Conservation (phyloP, 768 basidiomycete species). For the Grammothele lineata region DNA sequence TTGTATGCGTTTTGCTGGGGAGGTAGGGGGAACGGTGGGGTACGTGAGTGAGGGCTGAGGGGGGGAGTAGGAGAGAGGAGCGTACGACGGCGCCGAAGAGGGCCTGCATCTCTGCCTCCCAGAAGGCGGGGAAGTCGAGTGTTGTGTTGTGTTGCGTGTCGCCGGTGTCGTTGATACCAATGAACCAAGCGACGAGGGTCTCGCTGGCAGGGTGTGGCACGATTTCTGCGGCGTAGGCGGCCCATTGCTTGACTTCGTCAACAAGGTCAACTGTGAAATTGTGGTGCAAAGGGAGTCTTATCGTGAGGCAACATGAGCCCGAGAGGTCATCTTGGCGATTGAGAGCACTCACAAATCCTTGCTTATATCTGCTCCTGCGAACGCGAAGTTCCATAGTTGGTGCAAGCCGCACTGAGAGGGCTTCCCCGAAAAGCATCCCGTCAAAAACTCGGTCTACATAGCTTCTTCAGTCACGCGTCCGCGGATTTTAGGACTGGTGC, state of each 20-base stretch:
- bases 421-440: conserved; percentile 43
- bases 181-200: conserved; percentile 53
- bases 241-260: conserved; percentile 49
- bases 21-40: no score
- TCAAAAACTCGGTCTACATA: conserved; percentile 50
- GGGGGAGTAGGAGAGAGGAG: conserved; percentile 1
- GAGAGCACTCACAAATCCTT: conserved; percentile 7
- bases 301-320: neutral
- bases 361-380: conserved; percentile 36
- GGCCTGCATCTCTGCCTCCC: conserved; percentile 44
- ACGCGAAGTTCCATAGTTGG: conserved; percentile 55
- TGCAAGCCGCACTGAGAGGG: conserved; percentile 37
- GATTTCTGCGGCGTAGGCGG: conserved; percentile 37
- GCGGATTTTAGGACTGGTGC: neutral
- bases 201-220: conserved; percentile 39
- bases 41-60: conserved; percentile 8
- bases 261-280: conserved; percentile 44
- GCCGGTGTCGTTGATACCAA: conserved; percentile 56
- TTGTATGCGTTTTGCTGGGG: conserved; percentile 37
- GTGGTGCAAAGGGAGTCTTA: conserved; percentile 44
- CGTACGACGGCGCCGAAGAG: conserved; percentile 49
- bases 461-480: no score
- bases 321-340: no score
- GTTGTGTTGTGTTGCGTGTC: conserved; percentile 39
- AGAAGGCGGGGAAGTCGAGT: conserved; percentile 46